Percentiles rank a stretch among this genome's conserved stretches.
Evolutionary conservation across 371 early-diverging fungal genomes (phyloP).

Genomic region (Lichtheimia ornata): DNA sequence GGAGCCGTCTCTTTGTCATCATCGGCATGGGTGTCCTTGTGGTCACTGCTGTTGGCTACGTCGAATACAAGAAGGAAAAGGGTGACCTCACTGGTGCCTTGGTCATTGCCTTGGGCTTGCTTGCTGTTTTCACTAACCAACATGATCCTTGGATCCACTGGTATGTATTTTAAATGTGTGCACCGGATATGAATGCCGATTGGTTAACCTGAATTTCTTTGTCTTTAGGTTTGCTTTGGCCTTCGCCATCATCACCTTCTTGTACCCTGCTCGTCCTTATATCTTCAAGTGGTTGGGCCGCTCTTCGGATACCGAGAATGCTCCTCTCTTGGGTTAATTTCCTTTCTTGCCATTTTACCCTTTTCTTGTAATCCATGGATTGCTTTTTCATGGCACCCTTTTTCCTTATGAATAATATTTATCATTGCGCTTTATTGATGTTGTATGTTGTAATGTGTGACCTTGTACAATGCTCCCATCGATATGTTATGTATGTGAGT

Average conservation of each 20-base stretch:
- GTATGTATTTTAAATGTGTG: conserved; percentile 27
- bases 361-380: conserved; percentile 1
- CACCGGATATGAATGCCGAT: conserved; percentile 34
- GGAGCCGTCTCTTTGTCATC: conserved; percentile 53
- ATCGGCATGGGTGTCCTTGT: conserved; percentile 57
- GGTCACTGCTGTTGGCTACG: conserved; percentile 67
- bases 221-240: conserved; percentile 48
- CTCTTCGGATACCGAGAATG: conserved; percentile 32
- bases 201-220: conserved; percentile 27
- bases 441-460: no score
- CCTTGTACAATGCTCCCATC: no score
- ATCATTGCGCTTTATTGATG: background rate
- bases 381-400: background rate
- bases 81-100: conserved; percentile 68
- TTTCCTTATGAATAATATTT: background rate
- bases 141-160: conserved; percentile 48
- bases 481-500: no score
- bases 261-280: conserved; percentile 58
- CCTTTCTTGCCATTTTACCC: background rate
- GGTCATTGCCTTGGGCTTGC: conserved; percentile 55
- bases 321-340: conserved; percentile 49
- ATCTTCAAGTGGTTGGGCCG: conserved; percentile 49
- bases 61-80: conserved; percentile 61
- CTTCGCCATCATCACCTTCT: conserved; percentile 50
- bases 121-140: conserved; percentile 47